Evolutionary conservation across 441 rosid genomes (phyloP).

Genomic region (Aquilaria agallochum): DNA sequence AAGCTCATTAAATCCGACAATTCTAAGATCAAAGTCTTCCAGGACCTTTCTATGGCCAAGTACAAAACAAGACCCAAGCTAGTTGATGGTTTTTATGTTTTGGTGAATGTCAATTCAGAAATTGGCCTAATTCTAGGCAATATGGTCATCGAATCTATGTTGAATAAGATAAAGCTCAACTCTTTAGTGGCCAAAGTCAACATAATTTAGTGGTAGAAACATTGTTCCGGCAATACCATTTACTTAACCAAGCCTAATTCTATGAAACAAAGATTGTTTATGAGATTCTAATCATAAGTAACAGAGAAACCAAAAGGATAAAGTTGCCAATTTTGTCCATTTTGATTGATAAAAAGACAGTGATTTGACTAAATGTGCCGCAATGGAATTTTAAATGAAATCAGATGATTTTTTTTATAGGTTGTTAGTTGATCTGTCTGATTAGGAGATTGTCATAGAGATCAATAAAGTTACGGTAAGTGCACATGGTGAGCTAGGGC

Average conservation of each 20-base stretch:
- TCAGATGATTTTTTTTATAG: constrained; percentile 83
- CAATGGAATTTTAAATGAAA: constrained; percentile 93
- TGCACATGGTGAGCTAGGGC: constrained; percentile 72
- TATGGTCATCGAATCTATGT: constrained; percentile 40
- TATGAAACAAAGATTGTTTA: constrained; percentile 49
- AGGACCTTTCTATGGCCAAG: constrained; percentile 80
- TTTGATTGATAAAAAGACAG: constrained; percentile 66
- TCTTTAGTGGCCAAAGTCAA: constrained; percentile 26
- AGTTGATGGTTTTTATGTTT: constrained; percentile 51
- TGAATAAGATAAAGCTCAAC: constrained; percentile 34
- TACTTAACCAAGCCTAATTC: constrained; percentile 66
- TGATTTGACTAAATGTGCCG: constrained; percentile 68
- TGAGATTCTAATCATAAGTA: constrained; percentile 60
- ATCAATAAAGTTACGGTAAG: constrained; percentile 88
- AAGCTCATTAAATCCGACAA: constrained; percentile 46
- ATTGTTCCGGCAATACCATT: constrained; percentile 61
- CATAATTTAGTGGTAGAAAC: constrained; percentile 60
- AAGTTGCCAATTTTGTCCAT: constrained; percentile 63
- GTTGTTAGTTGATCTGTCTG: constrained; percentile 68
- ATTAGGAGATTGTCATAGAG: constrained; percentile 71
- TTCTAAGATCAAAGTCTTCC: constrained; percentile 52
- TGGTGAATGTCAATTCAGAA: constrained; percentile 59
- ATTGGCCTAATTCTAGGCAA: constrained; percentile 64
- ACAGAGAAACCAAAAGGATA: constrained; percentile 57
- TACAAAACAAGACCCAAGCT: constrained; percentile 66